Evolutionary conservation across 2,329 filamentous ascomycete species (phyloP).

Genomic region (Fusarium continuum): DNA sequence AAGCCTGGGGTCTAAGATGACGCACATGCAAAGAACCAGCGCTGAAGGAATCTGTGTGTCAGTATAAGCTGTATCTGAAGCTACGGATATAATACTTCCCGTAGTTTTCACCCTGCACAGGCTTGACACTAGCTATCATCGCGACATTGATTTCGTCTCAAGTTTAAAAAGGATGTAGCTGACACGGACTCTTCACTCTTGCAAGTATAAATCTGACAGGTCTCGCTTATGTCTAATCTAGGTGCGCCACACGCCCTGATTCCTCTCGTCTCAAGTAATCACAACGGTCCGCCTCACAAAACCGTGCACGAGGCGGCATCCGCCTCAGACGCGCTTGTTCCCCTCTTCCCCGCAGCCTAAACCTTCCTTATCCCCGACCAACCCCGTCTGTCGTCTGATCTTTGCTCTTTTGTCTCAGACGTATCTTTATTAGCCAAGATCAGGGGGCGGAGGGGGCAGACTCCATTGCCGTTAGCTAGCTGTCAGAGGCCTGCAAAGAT

Average conservation of each 20-base stretch:
- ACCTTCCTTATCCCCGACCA: conserved; percentile 14
- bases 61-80: neutral
- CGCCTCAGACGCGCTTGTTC: conserved; percentile 24
- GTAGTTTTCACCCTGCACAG: too few species aligned
- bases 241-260: neutral
- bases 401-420: conserved; percentile 19
- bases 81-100: too few species aligned
- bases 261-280: neutral
- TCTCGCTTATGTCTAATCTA: conserved; percentile 6
- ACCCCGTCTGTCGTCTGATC: conserved; percentile 9
- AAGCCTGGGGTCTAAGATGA: neutral
- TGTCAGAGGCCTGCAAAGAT: conserved; percentile 22
- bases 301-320: conserved; percentile 13
- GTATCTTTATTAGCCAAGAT: neutral
- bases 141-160: conserved; percentile 11
- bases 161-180: conserved; percentile 7
- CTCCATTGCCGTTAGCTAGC: conserved; percentile 26
- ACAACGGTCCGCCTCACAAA: conserved; percentile 12
- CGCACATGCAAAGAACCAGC: neutral
- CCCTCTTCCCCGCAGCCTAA: conserved; percentile 22
- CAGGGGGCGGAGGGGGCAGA: neutral
- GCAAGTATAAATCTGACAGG: conserved; percentile 15
- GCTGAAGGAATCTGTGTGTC: neutral
- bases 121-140: neutral
- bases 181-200: neutral